Base-by-base conservation (phyloP, 805 yeast genomes). In the Metschnikowia sp. region DNA sequence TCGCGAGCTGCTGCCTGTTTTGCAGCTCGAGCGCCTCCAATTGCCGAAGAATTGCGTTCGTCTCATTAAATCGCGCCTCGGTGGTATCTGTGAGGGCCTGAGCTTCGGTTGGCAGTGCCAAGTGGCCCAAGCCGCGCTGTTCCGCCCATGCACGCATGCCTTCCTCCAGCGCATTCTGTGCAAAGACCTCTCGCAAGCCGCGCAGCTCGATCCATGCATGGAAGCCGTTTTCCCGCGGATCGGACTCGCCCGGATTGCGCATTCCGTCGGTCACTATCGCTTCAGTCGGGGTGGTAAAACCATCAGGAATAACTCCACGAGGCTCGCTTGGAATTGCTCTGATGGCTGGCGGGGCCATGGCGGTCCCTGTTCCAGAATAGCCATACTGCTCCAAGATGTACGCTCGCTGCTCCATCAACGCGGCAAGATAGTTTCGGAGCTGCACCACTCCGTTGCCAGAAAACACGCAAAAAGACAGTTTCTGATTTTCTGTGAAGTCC, bases 401-500 rank as follows among this genome's bases (percentile, higher is more conserved):
- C 3, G 58, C 55, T 8, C 59, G 41, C 32, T 54, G 56, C 26
- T 52, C 58, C 52, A 56, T 52, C 45, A 56, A 45, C 2, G 50
- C 45, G 59, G 77, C 82, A 40, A 92, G 74, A 62, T 86, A 84
- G 36, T 79, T 82, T 52, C 97, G 78, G 52, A 92, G 74, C 50
- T 81, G 80, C 41, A 74, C 78, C 13, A 94, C 96, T 8, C 97
- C 97, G 50, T 79, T 81, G 1, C 98, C 98, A 32, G 92, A 84
- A 62, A 90, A 94, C 10, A 92, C 99, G 69, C 98, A 92, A 61
- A 94, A 92, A 41, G 87, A 76, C 19, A 83, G 78, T 54, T 84
- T 84, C 65, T 94, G 99, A 58, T 85, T 85, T 47, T 84, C 88
- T 44, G 84, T 90, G 64, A 94, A 91, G 58, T 90, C 97, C 10